Evolutionary conservation across 2,329 filamentous ascomycete genomes (phyloP).

Genomic region (Ilyonectria destructans): DNA sequence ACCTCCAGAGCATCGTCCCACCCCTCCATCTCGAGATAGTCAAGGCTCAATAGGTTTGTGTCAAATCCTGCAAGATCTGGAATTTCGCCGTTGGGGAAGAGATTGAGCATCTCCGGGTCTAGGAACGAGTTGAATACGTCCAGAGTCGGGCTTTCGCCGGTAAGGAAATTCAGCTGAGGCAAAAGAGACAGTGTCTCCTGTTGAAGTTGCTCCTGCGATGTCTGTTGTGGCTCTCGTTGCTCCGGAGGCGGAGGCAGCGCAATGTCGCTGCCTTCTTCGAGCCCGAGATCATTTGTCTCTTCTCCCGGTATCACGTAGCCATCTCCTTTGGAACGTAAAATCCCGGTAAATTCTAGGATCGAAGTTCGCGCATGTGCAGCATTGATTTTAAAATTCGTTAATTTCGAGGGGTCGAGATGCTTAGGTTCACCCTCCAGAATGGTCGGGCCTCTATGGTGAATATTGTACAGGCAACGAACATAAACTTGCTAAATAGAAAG

Average conservation of each 20-base stretch:
- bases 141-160: not conserved
- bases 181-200: not conserved
- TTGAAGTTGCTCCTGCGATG: not conserved
- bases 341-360: slow-evolving; percentile 30
- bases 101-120: slow-evolving; percentile 23
- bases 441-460: slow-evolving; percentile 14
- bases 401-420: not conserved
- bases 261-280: not conserved
- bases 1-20: not conserved
- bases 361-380: slow-evolving; percentile 17
- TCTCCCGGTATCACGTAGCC: slow-evolving; percentile 26
- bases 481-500: slow-evolving; percentile 22
- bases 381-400: slow-evolving; percentile 16
- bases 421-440: slow-evolving; percentile 15
- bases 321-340: slow-evolving; percentile 13
- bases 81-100: not conserved
- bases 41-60: not conserved
- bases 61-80: slow-evolving; percentile 17
- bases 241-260: not conserved
- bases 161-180: not conserved
- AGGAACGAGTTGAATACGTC: slow-evolving; percentile 30
- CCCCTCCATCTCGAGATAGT: slow-evolving; percentile 14
- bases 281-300: slow-evolving; percentile 27
- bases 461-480: slow-evolving; percentile 20
- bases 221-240: not conserved